Evolutionary conservation across 495 filamentous ascomycete genomes (phyloP).

Genomic region (Podospora sp.): DNA sequence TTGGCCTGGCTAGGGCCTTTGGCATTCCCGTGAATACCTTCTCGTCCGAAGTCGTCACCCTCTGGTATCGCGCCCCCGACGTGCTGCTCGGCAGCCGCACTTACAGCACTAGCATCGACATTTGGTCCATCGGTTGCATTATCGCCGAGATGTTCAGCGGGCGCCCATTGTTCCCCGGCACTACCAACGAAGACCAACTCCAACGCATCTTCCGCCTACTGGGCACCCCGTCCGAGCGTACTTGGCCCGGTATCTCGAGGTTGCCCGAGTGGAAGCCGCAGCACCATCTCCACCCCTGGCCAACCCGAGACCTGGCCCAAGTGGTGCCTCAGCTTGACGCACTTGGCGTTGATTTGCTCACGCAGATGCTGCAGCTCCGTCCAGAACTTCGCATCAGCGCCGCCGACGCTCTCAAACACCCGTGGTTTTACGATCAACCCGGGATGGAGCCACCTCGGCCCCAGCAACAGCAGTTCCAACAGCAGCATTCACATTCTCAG

Average conservation of each 20-base stretch:
- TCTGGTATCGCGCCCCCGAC: conserved; percentile 95
- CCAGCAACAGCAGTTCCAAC: no score
- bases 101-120: conserved; percentile 97
- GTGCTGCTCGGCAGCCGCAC: conserved; percentile 88
- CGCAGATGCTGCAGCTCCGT: no score
- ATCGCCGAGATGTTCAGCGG: conserved; percentile 99
- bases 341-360: no score
- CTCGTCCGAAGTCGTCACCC: conserved; percentile 93
- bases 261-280: conserved; percentile 93
- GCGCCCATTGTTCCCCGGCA: conserved; percentile 89
- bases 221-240: conserved; percentile 90
- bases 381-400: no score
- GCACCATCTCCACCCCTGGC: no score
- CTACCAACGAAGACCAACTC: conserved; percentile 94
- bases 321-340: no score
- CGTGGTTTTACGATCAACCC: no score
- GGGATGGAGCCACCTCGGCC: no score
- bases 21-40: conserved; percentile 98
- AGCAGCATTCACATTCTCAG: no score
- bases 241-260: conserved; percentile 86
- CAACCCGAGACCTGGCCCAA: no score
- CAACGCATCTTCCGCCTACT: conserved; percentile 95
- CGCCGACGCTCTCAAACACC: no score
- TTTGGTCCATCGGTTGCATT: conserved; percentile 97
- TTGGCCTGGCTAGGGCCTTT: conserved; percentile 91